Evolutionary conservation across 164 flowering plant species (phyloP).

Genomic region (Houttuynia cordata): DNA sequence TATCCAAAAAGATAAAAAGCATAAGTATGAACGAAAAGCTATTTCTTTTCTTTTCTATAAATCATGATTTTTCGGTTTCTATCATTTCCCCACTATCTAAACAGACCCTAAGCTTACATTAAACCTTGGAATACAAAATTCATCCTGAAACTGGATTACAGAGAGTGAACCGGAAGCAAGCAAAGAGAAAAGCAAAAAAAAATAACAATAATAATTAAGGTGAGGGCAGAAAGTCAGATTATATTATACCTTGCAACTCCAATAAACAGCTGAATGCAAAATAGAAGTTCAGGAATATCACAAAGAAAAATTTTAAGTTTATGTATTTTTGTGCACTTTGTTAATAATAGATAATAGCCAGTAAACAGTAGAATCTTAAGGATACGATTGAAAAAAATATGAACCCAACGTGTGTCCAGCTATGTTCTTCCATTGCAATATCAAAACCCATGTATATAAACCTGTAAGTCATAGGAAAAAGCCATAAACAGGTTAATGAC

Average conservation of each 20-base stretch:
- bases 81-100: too few species aligned
- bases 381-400: constrained; percentile 99
- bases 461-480: constrained; percentile 31
- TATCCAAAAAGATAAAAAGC: too few species aligned
- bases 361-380: constrained; percentile 19
- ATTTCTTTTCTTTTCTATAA: too few species aligned
- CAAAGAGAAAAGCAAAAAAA: not conserved
- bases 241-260: constrained; percentile 71
- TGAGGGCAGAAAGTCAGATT: not conserved
- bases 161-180: too few species aligned
- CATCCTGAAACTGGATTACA: too few species aligned
- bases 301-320: not conserved
- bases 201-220: not conserved
- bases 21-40: too few species aligned
- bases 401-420: constrained; percentile 98
- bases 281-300: constrained; percentile 41
- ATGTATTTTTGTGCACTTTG: too few species aligned
- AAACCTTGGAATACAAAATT: too few species aligned
- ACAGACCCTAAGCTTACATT: too few species aligned
- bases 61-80: too few species aligned
- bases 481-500: constrained; percentile 1
- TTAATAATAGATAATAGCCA: not conserved
- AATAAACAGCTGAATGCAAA: constrained; percentile 57
- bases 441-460: constrained; percentile 99
- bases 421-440: constrained; percentile 97